Percentiles rank a stretch among this genome's conserved stretches.
These are phyloP conservation scores for Vaccinium vitisidaea DNA, from an alignment of 148 eudicot species.

Conservation along the genomic window DNA sequence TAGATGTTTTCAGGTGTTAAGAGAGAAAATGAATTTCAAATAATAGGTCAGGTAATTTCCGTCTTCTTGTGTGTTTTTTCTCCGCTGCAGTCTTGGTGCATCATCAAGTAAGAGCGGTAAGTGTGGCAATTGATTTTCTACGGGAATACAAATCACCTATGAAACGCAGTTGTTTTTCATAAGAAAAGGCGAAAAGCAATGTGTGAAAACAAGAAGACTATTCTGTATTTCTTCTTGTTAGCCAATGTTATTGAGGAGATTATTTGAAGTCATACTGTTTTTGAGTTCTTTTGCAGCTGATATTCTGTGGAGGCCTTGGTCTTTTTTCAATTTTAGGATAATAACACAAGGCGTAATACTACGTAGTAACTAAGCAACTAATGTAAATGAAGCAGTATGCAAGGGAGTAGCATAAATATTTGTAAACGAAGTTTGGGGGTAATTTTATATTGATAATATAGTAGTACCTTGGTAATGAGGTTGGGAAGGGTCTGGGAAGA, in stretches of 20 bases:
- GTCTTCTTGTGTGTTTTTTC: not conserved
- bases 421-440: not conserved
- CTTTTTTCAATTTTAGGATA: not conserved
- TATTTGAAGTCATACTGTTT: not conserved
- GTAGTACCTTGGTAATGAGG: constrained; percentile 55
- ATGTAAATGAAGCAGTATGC: not conserved
- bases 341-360: not conserved
- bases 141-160: not conserved
- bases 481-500: constrained; percentile 46
- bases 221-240: not conserved
- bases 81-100: not conserved
- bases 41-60: not conserved
- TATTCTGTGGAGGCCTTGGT: not conserved
- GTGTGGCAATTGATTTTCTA: not conserved
- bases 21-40: not conserved
- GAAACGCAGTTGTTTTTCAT: not conserved
- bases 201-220: not conserved
- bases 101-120: not conserved
- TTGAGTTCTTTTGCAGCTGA: not conserved
- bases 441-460: not conserved
- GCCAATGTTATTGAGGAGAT: not conserved
- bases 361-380: not conserved
- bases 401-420: not conserved
- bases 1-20: not conserved
- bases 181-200: not conserved